phyloP scores from a whole-genome alignment of 768 basidiomycete species.

The Sarcomyxa edulis region DNA sequence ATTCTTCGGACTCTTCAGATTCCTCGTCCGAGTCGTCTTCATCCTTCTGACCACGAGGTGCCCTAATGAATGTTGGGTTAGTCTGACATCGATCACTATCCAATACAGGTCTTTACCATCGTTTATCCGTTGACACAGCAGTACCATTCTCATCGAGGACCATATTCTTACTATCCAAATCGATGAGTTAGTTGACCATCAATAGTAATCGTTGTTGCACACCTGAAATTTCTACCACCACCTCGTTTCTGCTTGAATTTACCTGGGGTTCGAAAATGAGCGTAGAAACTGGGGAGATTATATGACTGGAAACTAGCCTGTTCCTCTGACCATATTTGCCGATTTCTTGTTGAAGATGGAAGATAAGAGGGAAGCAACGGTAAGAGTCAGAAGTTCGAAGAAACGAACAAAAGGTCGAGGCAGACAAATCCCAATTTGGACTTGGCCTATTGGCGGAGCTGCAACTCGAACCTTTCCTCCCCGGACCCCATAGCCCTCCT shows the following conservation, averaged over 20 bases:
- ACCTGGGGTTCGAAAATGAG: constrained; percentile 35
- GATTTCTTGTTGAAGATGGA: no score
- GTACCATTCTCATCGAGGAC: constrained; percentile 52
- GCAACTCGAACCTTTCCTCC: no score
- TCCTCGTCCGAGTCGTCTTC: constrained; percentile 33
- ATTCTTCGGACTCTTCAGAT: constrained; percentile 36
- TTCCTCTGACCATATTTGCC: constrained; percentile 42
- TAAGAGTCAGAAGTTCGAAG: constrained; percentile 6
- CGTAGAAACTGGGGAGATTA: neutral
- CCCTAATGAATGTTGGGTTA: constrained; percentile 10
- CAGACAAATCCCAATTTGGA: neutral
- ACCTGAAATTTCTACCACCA: constrained; percentile 85
- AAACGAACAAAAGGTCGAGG: constrained; percentile 7
- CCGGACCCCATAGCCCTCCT: constrained; percentile 11
- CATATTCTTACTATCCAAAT: constrained; percentile 48
- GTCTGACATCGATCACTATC: constrained; percentile 8
- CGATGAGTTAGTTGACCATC: constrained; percentile 3
- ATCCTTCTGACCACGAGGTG: constrained; percentile 23
- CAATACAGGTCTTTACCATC: no score
- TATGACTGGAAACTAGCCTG: constrained; percentile 27
- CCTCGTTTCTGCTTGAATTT: constrained; percentile 87
- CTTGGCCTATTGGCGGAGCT: neutral
- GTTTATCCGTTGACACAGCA: constrained; percentile 41
- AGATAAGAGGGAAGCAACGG: constrained; percentile 8
- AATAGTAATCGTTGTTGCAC: constrained; percentile 8